These are phyloP conservation scores for Zalaria sp. DNA, from an alignment of 2,329 filamentous ascomycete species.

Conservation along the genomic window DNA sequence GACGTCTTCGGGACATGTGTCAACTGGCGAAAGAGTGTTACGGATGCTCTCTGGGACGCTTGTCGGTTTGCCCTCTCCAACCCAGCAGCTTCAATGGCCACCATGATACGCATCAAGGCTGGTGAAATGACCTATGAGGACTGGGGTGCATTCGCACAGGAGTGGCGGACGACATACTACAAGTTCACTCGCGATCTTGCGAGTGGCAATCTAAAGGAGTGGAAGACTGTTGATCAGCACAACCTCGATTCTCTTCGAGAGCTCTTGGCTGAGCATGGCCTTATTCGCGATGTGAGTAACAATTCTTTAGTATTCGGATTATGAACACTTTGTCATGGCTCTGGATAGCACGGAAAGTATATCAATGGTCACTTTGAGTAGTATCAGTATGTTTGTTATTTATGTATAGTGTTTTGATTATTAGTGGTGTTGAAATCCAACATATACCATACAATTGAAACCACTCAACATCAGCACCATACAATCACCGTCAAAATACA, in stretches of 20 bases:
- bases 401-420: too few relatives aligned
- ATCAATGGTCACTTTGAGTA: too few relatives aligned
- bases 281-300: conserved; percentile 4
- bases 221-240: conserved; percentile 61
- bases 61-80: conserved; percentile 35
- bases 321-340: too few relatives aligned
- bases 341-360: too few relatives aligned
- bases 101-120: conserved; percentile 33
- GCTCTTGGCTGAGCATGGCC: conserved; percentile 38
- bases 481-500: too few relatives aligned
- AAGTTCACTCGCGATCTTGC: conserved; percentile 40
- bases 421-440: too few relatives aligned
- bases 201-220: conserved; percentile 28
- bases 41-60: conserved; percentile 39
- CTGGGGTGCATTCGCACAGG: conserved; percentile 52
- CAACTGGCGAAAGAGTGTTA: conserved; percentile 60
- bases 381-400: too few relatives aligned
- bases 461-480: too few relatives aligned
- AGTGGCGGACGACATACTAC: conserved; percentile 48
- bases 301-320: too few relatives aligned
- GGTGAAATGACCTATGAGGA: conserved; percentile 38
- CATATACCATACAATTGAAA: too few relatives aligned
- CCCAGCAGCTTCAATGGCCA: conserved; percentile 29
- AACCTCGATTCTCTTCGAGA: conserved; percentile 47
- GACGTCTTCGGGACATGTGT: conserved; percentile 73